phyloP scores from a whole-genome alignment of 345 rosid genomes.

The Sonneratia alba region DNA sequence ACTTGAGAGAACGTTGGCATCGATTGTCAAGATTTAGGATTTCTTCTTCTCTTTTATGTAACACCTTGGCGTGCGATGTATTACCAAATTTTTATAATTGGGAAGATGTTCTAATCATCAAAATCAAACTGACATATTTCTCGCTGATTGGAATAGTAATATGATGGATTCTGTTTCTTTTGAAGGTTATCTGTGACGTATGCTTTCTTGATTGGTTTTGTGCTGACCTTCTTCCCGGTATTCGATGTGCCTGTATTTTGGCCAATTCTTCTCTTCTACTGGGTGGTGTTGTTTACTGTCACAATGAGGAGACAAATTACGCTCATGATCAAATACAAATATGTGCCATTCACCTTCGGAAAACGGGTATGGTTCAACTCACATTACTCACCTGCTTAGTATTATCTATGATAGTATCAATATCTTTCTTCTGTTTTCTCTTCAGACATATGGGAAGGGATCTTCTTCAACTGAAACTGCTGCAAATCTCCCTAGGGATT shows the following conservation, averaged over 20 bases:
- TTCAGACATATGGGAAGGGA: slow-evolving; percentile 62
- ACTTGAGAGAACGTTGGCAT: background rate
- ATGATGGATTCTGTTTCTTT: background rate
- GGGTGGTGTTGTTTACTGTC: slow-evolving; percentile 59
- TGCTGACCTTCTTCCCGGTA: slow-evolving; percentile 61
- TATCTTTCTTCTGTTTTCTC: slow-evolving; percentile 9
- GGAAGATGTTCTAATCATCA: background rate
- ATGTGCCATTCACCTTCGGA: slow-evolving; percentile 83
- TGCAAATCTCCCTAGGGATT: slow-evolving; percentile 28
- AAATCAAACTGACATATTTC: background rate
- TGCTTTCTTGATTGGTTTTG: slow-evolving; percentile 68
- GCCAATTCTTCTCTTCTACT: slow-evolving; percentile 95
- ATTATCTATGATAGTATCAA: background rate
- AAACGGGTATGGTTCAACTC: slow-evolving; percentile 49
- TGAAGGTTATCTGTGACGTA: slow-evolving; percentile 59
- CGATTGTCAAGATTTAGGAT: background rate
- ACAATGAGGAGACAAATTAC: slow-evolving; percentile 90
- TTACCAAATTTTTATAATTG: background rate
- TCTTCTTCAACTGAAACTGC: slow-evolving; percentile 40
- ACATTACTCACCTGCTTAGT: background rate
- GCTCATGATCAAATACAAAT: slow-evolving; percentile 92
- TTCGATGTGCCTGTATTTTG: slow-evolving; percentile 95
- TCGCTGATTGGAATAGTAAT: background rate
- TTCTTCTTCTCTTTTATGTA: background rate
- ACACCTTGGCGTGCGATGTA: background rate